Base-by-base conservation (phyloP, 257 asterid genomes). In the Knoxia roxburghii region DNA sequence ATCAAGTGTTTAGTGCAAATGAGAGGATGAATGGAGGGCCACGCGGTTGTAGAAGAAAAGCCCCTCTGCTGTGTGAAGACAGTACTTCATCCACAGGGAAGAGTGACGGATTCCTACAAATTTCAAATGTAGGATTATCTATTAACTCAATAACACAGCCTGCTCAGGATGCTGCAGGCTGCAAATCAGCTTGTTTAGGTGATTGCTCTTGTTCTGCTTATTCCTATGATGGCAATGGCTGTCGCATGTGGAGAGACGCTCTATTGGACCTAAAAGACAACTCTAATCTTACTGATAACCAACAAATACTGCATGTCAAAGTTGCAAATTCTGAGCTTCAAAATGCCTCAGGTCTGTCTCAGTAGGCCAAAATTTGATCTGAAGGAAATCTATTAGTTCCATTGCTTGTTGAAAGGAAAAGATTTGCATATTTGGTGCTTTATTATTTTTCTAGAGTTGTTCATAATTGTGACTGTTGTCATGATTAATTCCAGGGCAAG, bases 201-300 rank as follows among this genome's bases (percentile, higher is more conserved):
- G 46, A 12, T 66, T 81, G 83, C 72, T 41, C 71, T 18, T 77
- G 85, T 70, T 21, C 75, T 9, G 85, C 81, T 55, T 77, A 77
- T 68, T 73, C 79, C 46, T 74, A 68, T 24, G 41, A 2, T 32
- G 69, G 23, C 8, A 40, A 26, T 45, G 60, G 53, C 43, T 82
- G 86, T 65, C 74, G 33, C 6, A 6, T 72, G 0, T 82, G 86
- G 86, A 70, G 67, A 18, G 86, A 76, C n/a, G 71, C 32, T 68
- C 71, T 82, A 8, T 58, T 73, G 55, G 30, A 74, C 67, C n/a
- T 67, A 33, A 33, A 23, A 32, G 48, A 65, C 50, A 13, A 27
- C 27, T 24, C 51, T 4, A 45, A 39, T 50, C 24, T 26, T 30
- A 15, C 41, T 26, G 14, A 13, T 15, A 29, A 21, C 35, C 32